Base-by-base conservation (phyloP, 805 yeast genomes). In the Candida pini region DNA sequence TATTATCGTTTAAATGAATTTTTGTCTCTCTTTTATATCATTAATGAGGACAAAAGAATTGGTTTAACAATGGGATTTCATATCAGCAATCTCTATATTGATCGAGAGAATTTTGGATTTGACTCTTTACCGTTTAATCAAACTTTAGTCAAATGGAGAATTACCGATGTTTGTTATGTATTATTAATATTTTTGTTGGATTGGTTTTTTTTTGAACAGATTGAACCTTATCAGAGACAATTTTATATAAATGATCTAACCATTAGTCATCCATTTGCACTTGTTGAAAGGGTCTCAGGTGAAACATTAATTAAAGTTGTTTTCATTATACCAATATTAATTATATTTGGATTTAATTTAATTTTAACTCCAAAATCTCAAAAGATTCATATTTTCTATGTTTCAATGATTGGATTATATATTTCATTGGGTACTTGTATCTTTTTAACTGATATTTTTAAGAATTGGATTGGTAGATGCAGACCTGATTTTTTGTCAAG, bases 401-500 rank as follows among this genome's bases (percentile, higher is more conserved):
- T 81, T 14, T 76, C 94, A 0, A 40, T 79, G 1, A 44, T 89
- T 17, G 96, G 96, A 1, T 64, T 85, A 18, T 54, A 64, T 8
- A 58, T 85, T 2, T 68, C 88, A 0, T 63, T 82, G 37, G 66
- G 76, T 14, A 59, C 78, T 10, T 76, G 84, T 19, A 68, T 76
- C 27, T 63, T 81, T 19, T 50, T 82, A 33, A 85, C 95, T 3
- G 86, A 86, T 50, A 63, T 79, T 12, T 54, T 86, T 40, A 90
- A 90, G 62, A 78, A 81, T 52, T 77, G 84, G 76, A 75, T 90
- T 36, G 97, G 96, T 4, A 73, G 96, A 53, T 85, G 81, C 41
- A 69, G 98, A 40, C 98, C 98, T 0, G 98, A 90, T 59, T 85
- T 89, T 54, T 60, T 90, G 34, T 85, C 88, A 5, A 71, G 97